Base-by-base conservation (phyloP, 495 filamentous ascomycete genomes). In the Aspergillus ellipticus region DNA sequence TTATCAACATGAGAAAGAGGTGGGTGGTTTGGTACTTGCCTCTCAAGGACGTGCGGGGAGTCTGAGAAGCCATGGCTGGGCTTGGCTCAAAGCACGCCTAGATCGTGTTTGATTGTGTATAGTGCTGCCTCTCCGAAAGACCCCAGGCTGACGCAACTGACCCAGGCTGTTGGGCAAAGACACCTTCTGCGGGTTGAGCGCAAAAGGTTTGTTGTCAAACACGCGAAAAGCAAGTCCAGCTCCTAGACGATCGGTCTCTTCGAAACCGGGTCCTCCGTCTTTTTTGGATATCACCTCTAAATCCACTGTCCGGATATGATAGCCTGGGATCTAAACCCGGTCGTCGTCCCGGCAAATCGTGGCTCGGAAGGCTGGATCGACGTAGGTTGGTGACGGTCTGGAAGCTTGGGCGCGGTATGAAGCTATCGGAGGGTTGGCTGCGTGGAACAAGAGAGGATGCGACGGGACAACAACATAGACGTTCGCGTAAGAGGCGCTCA, bases 31-130 rank as follows among this genome's bases (percentile, higher is more conserved):
- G 49, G 15, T 20, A 51, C 57, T 61, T 60, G 61, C 69, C 57
- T 62, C 69, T 61, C 33, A 66, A 42, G 33, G 64, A 67, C 24
- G 69, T 66, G 33, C 69, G 64, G 20, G 62, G 60, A 28, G 64
- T 66, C 42, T 56, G 61, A 43, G 50, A 48, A 45, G 56, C 53
- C 68, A 72, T 72, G 22, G n/a, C 49, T 61, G 52, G 45, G 45
- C 48, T 55, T 31, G n/a, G 24, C 42, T 33, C 43, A 33, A n/a
- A 46, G 37, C 31, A 43, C 35, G 45, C 45, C 45, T 48, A 16
- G 22, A 20, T 16, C 45, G n/a, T 20, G 22, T 7, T 28, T 17
- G 7, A 1, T 5, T 29, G 22, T 28, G 22, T 28, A 28, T 28
- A 7, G 24, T 28, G 4, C 24, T 48, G 9, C 22, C 28, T 19